Percentiles rank a stretch among this genome's conserved stretches.
Conservation (phyloP, 768 basidiomycete species). For the Lentinula edodes region DNA sequence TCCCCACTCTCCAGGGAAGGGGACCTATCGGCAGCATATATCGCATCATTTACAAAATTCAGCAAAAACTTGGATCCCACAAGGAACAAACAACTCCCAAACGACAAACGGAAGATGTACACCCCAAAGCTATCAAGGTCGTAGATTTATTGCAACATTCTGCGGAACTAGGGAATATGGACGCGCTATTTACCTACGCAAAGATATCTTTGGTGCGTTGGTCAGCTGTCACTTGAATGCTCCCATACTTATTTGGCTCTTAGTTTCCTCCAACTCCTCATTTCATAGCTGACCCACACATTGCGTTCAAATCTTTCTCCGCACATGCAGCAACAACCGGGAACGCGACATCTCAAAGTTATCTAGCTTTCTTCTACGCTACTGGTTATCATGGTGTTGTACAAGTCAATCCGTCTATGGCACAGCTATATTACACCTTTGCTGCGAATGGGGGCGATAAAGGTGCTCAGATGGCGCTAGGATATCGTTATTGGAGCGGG, state of each 20-base stretch:
- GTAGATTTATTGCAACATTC: slow-evolving; percentile 78
- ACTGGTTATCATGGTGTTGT: slow-evolving; percentile 72
- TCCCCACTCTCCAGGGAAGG: slow-evolving; percentile 71
- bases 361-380: slow-evolving; percentile 84
- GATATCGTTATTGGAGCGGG: slow-evolving; percentile 93
- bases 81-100: slow-evolving; percentile 27
- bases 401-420: slow-evolving; percentile 68
- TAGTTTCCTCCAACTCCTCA: slow-evolving; percentile 73
- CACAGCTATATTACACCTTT: slow-evolving; percentile 91
- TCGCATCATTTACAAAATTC: slow-evolving; percentile 63
- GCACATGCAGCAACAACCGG: slow-evolving; percentile 66
- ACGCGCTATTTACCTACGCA: slow-evolving; percentile 67
- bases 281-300: slow-evolving; percentile 53
- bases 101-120: slow-evolving; percentile 61
- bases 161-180: slow-evolving; percentile 67
- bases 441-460: slow-evolving; percentile 84
- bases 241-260: neutral
- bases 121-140: slow-evolving; percentile 73
- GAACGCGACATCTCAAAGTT: slow-evolving; percentile 81
- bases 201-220: slow-evolving; percentile 59
- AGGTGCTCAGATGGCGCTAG: slow-evolving; percentile 89
- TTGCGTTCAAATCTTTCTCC: slow-evolving; percentile 60
- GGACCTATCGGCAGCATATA: slow-evolving; percentile 68
- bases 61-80: slow-evolving; percentile 48
- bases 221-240: neutral